Conservation (phyloP, 305 asterid genomes). For the Fraxinus paxiana region DNA sequence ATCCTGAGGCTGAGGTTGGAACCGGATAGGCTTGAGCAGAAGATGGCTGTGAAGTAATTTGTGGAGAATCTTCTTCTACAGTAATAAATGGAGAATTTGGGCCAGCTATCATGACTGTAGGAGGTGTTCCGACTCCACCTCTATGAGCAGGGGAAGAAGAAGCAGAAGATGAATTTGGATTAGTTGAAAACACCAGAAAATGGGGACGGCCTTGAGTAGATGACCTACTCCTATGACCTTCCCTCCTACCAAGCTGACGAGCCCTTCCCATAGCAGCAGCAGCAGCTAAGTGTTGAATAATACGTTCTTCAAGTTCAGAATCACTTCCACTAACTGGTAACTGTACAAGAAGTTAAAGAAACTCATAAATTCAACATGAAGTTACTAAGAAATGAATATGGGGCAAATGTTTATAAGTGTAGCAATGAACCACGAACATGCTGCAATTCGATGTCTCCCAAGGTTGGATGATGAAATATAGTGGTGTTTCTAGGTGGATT, state of each 20-base stretch:
- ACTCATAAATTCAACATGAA: slow-evolving; percentile 30
- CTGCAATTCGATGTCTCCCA: slow-evolving; percentile 87
- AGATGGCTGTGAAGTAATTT: slow-evolving; percentile 37
- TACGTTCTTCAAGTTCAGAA: slow-evolving; percentile 86
- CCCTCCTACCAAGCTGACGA: slow-evolving; percentile 80
- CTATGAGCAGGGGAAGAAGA: slow-evolving; percentile 38
- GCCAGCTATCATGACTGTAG: slow-evolving; percentile 34
- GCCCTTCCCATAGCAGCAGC: slow-evolving; percentile 98
- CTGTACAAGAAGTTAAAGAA: slow-evolving; percentile 36
- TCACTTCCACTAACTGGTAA: slow-evolving; percentile 81
- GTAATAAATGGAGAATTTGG: slow-evolving; percentile 30
- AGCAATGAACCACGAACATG: slow-evolving; percentile 50
- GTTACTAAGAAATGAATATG: neutral
- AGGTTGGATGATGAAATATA: slow-evolving; percentile 88
- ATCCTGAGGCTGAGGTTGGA: slow-evolving; percentile 42
- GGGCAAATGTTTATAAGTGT: neutral
- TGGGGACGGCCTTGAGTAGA: slow-evolving; percentile 79
- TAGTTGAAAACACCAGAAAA: slow-evolving; percentile 72
- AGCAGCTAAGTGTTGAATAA: slow-evolving; percentile 94
- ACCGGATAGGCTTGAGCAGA: slow-evolving; percentile 46
- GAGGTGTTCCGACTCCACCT: slow-evolving; percentile 38
- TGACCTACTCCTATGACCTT: slow-evolving; percentile 66
- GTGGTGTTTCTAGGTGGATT: slow-evolving; percentile 79
- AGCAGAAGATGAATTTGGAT: slow-evolving; percentile 48
- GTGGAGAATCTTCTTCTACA: slow-evolving; percentile 56